Evolutionary conservation across 73 alveolate species (phyloP).

Genomic region (Blepharisma japonicum): DNA sequence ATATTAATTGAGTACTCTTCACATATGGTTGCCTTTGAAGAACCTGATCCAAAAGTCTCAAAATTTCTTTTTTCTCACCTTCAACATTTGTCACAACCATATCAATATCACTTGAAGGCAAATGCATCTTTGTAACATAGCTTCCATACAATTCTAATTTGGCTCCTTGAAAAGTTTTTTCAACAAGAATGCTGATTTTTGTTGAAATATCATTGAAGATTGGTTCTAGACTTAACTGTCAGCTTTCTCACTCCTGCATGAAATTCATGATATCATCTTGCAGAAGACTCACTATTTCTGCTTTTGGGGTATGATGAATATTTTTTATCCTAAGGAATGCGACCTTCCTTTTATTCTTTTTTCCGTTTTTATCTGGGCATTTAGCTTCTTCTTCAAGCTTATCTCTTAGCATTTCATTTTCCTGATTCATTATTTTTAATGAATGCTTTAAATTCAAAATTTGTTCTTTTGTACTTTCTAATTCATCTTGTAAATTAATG

Average conservation of each 20-base stretch:
- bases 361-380: neutral
- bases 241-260: conserved; percentile 42
- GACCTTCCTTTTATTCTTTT: neutral
- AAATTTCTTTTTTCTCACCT: conserved; percentile 24
- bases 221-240: conserved; percentile 30
- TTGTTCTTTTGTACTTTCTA: conserved; percentile 5
- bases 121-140: conserved; percentile 72
- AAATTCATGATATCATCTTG: conserved; percentile 39
- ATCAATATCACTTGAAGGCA: conserved; percentile 84
- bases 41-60: conserved; percentile 17
- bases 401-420: neutral
- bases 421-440: neutral
- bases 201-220: conserved; percentile 36
- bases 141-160: conserved; percentile 70
- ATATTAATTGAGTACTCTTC: conserved; percentile 32
- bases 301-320: neutral
- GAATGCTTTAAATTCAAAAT: neutral
- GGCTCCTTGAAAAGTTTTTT: conserved; percentile 28
- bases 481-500: neutral
- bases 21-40: conserved; percentile 34
- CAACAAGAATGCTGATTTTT: conserved; percentile 36
- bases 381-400: neutral
- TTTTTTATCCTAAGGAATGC: neutral
- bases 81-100: conserved; percentile 52
- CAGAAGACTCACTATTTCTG: neutral